Percentiles rank a stretch among this genome's conserved stretches.
Evolutionary conservation across 345 rosid species (phyloP).

Genomic region (Syzygium jambos): DNA sequence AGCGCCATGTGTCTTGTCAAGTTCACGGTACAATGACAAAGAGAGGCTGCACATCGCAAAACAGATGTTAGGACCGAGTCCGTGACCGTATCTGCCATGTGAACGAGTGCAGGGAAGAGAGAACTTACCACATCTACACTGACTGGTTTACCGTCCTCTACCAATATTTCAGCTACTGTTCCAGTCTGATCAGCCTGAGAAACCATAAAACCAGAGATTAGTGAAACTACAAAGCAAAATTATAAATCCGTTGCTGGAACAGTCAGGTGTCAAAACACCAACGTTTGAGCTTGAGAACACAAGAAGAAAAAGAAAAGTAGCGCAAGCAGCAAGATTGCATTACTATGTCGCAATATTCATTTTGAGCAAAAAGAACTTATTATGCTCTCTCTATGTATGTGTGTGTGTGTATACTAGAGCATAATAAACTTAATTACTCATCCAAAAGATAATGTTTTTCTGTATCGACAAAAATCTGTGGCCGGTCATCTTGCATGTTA

Average conservation of each 20-base stretch:
- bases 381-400: background rate
- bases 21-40: slow-evolving; percentile 52
- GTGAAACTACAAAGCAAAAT: background rate
- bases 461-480: background rate
- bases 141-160: slow-evolving; percentile 84
- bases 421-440: background rate
- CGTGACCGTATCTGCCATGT: too few species aligned
- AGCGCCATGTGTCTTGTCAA: background rate
- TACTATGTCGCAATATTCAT: background rate
- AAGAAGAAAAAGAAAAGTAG: background rate
- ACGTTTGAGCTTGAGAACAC: background rate
- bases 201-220: background rate
- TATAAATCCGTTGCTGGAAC: background rate
- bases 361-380: background rate
- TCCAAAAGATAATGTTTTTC: background rate
- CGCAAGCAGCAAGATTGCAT: background rate
- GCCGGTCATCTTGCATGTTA: background rate
- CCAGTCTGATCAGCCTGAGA: slow-evolving; percentile 90
- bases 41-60: slow-evolving; percentile 57
- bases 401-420: background rate
- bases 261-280: background rate
- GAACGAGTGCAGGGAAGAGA: background rate
- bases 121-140: slow-evolving; percentile 69
- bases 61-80: background rate
- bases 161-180: slow-evolving; percentile 65